Percentiles rank a stretch among this genome's conserved stretches.
These are phyloP conservation scores for Olyra latifolia DNA, from an alignment of 176 grass and related monocot species.

Conservation along the genomic window DNA sequence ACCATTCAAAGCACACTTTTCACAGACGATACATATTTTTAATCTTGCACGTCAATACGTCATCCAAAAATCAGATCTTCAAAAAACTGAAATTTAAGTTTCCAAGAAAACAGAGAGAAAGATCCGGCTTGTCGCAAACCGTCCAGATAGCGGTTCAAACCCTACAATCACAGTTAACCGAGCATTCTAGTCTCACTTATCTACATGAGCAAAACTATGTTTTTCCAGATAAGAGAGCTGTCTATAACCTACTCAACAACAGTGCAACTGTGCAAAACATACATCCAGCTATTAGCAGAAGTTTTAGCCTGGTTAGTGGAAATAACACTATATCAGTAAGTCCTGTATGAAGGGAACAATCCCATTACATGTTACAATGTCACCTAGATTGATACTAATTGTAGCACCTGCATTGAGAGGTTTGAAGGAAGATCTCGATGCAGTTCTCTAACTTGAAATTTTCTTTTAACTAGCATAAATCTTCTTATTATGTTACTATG, in stretches of 20 bases:
- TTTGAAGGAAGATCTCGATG: too few species aligned
- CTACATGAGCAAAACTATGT: neutral
- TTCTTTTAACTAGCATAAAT: too few species aligned
- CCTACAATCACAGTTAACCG: neutral
- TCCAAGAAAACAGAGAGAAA: too few species aligned
- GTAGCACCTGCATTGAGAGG: neutral
- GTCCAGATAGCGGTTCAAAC: neutral
- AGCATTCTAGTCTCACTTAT: neutral
- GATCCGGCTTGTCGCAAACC: neutral
- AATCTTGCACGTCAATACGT: too few species aligned
- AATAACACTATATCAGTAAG: neutral
- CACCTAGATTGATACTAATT: neutral
- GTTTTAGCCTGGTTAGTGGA: neutral
- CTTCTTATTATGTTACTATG: too few species aligned
- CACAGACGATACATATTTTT: too few species aligned
- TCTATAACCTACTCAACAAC: neutral
- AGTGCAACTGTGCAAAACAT: neutral
- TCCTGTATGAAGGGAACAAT: neutral
- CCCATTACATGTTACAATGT: neutral
- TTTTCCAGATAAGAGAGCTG: neutral
- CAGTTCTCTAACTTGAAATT: too few species aligned
- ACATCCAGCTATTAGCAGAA: neutral
- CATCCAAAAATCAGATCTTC: too few species aligned
- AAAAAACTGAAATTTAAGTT: too few species aligned
- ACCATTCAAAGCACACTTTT: too few species aligned